Evolutionary conservation across 1,139 yeast species (phyloP), one percentile per base, ranked within the genome.

Genomic region (Lodderomyces beijingensis): DNA sequence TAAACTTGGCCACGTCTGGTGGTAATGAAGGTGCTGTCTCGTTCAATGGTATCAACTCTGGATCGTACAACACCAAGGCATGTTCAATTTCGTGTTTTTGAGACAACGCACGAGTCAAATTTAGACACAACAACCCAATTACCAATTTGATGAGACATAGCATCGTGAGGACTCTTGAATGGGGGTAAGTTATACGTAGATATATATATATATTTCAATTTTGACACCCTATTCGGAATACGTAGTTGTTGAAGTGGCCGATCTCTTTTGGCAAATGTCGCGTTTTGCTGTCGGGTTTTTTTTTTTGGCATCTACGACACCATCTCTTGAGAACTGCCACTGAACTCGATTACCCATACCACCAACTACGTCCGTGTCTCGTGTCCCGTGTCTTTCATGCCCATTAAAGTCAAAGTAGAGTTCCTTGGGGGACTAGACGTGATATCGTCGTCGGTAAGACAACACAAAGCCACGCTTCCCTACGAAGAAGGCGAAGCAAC

Each of bases 361-460:
- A n/a, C n/a, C n/a, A n/a, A n/a, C n/a, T n/a, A n/a, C n/a, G n/a
- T n/a, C n/a, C n/a, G n/a, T n/a, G n/a, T n/a, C n/a, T n/a, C n/a
- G n/a, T n/a, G n/a, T n/a, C n/a, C n/a, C n/a, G n/a, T n/a, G n/a
- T n/a, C n/a, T n/a, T n/a, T n/a, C 6, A 52, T 52, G 59, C 35
- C 43, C 4, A 50, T 59, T 7, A 58, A 55, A 32, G 51, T 68
- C 4, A 67, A 58, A 39, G 67, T 69, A 1, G 76, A 70, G 42
- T 70, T 70, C 43, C 46, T 70, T 40, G 93, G 93, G 14, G 93
- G 93, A 1, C 61, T 83, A 27, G 91, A 83, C 50, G 76, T 73
- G 34, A 71, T 81, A 12, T 80, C 85, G 36, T 62, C 61, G 33
- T 68, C 73, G 33, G 65, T 70, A 27, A 60, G 78, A 41, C 69